Conservation (phyloP, 805 yeast species). For the Candida ovalis region DNA sequence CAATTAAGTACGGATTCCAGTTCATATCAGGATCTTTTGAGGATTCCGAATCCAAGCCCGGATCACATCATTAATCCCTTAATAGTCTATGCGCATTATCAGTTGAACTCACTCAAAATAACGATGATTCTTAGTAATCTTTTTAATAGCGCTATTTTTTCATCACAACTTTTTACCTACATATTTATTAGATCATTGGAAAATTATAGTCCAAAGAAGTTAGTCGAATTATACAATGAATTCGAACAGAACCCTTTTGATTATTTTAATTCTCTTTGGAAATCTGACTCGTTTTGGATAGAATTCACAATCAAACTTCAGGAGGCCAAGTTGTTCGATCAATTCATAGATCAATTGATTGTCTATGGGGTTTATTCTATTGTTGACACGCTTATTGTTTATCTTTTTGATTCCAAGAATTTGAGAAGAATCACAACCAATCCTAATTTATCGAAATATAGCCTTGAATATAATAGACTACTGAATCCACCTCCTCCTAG, state of each 20-base stretch:
- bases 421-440: background rate
- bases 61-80: constrained; percentile 4
- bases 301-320: constrained; percentile 9
- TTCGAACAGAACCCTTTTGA: constrained; percentile 9
- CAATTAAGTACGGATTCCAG: background rate
- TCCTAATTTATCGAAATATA: constrained; percentile 6
- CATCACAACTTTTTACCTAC: constrained; percentile 18
- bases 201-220: constrained; percentile 7
- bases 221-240: constrained; percentile 12
- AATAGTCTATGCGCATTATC: constrained; percentile 7
- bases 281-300: constrained; percentile 20
- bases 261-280: constrained; percentile 9
- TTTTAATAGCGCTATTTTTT: constrained; percentile 12
- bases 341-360: constrained; percentile 15
- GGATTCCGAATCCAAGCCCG: constrained; percentile 6
- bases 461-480: constrained; percentile 10
- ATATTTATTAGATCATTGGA: constrained; percentile 24
- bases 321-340: constrained; percentile 9
- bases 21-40: constrained; percentile 1
- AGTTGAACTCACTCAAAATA: constrained; percentile 11
- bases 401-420: constrained; percentile 4
- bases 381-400: constrained; percentile 16
- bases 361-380: constrained; percentile 25
- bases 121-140: constrained; percentile 15
- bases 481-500: constrained; percentile 1